Conservation (phyloP, 257 asterid genomes). For the Fraxinus excelsior region DNA sequence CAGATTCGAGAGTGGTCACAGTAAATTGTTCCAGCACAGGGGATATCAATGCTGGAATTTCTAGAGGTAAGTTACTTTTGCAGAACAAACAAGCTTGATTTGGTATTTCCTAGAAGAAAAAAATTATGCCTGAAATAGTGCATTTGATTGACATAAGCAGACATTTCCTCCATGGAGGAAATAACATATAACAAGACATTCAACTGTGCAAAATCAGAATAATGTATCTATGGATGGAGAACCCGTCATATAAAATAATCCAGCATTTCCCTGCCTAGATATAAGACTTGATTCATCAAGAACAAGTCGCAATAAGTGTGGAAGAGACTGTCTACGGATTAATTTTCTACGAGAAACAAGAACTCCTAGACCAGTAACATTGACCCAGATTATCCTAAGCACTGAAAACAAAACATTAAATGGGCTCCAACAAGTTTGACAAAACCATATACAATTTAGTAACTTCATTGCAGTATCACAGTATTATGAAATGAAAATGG, state of each 20-base stretch:
- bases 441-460: constrained; percentile 5
- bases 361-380: constrained; percentile 10
- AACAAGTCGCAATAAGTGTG: background rate
- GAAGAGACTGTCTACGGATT: background rate
- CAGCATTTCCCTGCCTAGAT: background rate
- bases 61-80: background rate
- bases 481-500: background rate
- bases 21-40: background rate
- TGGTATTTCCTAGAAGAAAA: background rate
- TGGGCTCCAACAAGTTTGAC: constrained; percentile 14
- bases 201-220: background rate
- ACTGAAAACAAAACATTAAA: background rate
- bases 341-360: constrained; percentile 11
- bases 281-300: background rate
- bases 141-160: background rate
- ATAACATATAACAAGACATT: background rate
- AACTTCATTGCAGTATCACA: background rate
- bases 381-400: background rate
- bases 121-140: background rate
- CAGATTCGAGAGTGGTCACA: constrained; percentile 8
- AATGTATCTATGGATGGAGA: background rate
- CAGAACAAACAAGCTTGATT: background rate
- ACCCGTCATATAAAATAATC: background rate
- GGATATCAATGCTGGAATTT: background rate
- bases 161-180: background rate